Base-by-base conservation (phyloP, 2,329 filamentous ascomycete species). In the Cylindrodendrum hubeiense region DNA sequence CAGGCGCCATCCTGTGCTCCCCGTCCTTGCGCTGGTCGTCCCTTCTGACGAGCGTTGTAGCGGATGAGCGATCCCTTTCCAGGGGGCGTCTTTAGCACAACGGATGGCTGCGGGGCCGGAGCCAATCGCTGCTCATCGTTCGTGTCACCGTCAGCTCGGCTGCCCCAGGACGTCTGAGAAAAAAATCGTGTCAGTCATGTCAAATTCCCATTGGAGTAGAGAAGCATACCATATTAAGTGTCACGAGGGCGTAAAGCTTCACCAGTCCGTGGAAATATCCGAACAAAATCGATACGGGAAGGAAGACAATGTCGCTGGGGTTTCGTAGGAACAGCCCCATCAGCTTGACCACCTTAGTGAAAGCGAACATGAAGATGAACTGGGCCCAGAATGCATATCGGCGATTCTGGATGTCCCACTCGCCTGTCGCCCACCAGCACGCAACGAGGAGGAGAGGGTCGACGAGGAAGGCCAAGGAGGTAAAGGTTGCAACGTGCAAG, bases 221-320 rank as follows among this genome's bases (percentile, higher is more conserved):
- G 72, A 70, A 75, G 84, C 91, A 81, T 87, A 97, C 94, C 89
- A 93, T 91, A 76, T 92, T 91, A 72, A 95, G 88, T 63, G 95
- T 97, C 71, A 91, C 85, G 67, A 95, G 86, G 43, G 95, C 94
- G 76, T 95, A 95, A 68, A 97, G 85, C 85, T 98, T 98, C 85
- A 98, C 95, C 67, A 94, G 80, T 66, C 95, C 94, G 79, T 98
- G 95, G 74, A 97, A 92, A 81, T 96, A 98, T 54, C 95, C 95
- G 80, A 98, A 98, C 15, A 94, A 67, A 73, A 98, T 89, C 41
- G 94, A 97, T n/a, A 95, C 85, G 1, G 93, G 94, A 54, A 97
- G 84, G 76, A 93, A 92, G 44, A 93, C 77, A 68, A 97, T 82
- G 78, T 98, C 95, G 71, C 87, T 87, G 5, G 95, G 94, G 79